These are phyloP conservation scores for Lepiota subincarnata DNA, from an alignment of 768 basidiomycete genomes.

Conservation along the genomic window DNA sequence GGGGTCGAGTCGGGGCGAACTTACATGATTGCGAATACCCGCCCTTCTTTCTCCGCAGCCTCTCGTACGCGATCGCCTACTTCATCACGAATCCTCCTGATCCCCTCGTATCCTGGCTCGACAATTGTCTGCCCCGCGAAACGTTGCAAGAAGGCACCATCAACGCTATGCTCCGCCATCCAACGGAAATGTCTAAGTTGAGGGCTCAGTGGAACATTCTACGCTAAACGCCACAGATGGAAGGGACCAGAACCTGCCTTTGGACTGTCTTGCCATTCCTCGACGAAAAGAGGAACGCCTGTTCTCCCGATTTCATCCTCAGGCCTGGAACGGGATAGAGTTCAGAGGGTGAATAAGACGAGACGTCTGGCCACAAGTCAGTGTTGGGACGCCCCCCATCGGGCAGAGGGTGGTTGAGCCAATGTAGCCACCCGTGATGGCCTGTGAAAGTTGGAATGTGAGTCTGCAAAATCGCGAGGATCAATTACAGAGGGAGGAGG, in stretches of 20 bases:
- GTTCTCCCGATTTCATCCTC: constrained; percentile 49
- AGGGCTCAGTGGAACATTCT: neutral
- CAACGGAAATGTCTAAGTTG: constrained; percentile 61
- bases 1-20: constrained; percentile 19
- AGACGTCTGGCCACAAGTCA: constrained; percentile 80
- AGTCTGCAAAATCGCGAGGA: neutral
- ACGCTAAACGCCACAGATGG: neutral
- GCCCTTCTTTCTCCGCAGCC: constrained; percentile 75
- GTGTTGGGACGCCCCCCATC: constrained; percentile 67
- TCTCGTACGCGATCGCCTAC: constrained; percentile 67
- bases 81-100: constrained; percentile 65
- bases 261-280: constrained; percentile 71
- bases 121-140: constrained; percentile 68
- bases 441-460: constrained; percentile 26
- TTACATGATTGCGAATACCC: constrained; percentile 84
- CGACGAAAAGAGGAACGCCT: constrained; percentile 73
- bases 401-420: constrained; percentile 68
- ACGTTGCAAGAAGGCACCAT: constrained; percentile 79
- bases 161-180: constrained; percentile 81
- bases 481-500: constrained; percentile 6
- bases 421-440: constrained; percentile 86
- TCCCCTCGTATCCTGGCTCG: constrained; percentile 48
- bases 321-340: constrained; percentile 69
- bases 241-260: constrained; percentile 27
- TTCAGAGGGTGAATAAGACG: constrained; percentile 66